These are phyloP conservation scores for Globisporangium paroecandrum DNA, from an alignment of 352 stramenopile genomes.

Conservation along the genomic window DNA sequence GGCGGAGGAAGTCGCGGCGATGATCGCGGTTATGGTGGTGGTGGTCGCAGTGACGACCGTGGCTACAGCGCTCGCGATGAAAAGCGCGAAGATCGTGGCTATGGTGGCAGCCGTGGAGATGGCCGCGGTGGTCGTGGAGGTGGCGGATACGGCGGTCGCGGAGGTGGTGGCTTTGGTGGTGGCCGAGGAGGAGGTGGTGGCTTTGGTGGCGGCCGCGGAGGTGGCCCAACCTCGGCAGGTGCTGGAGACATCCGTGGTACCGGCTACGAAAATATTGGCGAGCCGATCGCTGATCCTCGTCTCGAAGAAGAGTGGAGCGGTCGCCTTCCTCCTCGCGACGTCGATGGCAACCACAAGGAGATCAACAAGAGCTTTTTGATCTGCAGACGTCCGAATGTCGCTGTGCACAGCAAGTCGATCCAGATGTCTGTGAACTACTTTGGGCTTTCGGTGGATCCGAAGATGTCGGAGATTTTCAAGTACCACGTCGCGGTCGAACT, in stretches of 20 bases:
- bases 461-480: neutral
- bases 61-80: neutral
- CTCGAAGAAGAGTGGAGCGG: neutral
- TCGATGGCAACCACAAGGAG: constrained; percentile 1
- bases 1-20: neutral
- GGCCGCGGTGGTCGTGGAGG: neutral
- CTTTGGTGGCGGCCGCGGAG: neutral
- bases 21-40: neutral
- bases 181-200: neutral
- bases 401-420: neutral
- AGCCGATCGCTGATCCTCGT: neutral
- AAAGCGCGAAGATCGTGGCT: neutral
- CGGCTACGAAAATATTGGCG: neutral
- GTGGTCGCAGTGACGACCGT: neutral
- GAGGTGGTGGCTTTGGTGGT: neutral
- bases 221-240: neutral
- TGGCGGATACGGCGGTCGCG: neutral
- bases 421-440: neutral
- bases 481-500: neutral
- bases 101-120: neutral
- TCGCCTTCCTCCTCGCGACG: neutral
- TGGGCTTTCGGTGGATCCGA: neutral
- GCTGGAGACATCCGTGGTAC: neutral
- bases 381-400: neutral
- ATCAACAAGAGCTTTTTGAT: constrained; percentile 2